Evolutionary conservation across 768 basidiomycete genomes (phyloP), one percentile per base, ranked within the genome.

Genomic region (Tylopilus vinaceipallidus): DNA sequence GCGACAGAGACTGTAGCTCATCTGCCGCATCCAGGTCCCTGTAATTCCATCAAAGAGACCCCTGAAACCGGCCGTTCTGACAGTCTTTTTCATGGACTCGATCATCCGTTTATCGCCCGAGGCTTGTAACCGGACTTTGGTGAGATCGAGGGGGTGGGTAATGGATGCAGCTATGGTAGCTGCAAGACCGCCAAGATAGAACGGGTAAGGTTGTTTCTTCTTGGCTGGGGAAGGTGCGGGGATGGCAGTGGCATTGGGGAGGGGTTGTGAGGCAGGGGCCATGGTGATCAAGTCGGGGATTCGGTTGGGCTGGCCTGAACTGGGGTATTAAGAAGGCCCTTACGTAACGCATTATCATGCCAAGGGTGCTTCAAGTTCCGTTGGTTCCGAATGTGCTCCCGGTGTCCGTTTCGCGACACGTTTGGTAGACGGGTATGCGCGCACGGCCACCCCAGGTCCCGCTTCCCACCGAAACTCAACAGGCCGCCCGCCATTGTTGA

Each of bases 91-190:
- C 6, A 95, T 76, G 53, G 86, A 88, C 64, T 82, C 72, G 64
- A 94, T 72, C 92, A 95, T 94, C 47, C 87, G 80, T 70, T 91
- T 93, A 73, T 95, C 92, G 35, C 91, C 92, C 1, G 90, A 89
- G 5, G 92, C 91, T 68, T 95, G 92, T 51, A 95, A 73, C 47
- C 92, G 81, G 65, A 93, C 90, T 76, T 95, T 95, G 22, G 92
- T 95, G 48, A 95, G 76, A 73, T 93, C 90, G 42, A 93, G 73
- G 24, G 91, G 90, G 66, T 92, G 90, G 2, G 90, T 92, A 50
- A 91, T 83, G 30, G 85, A 88, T n/a, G 90, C 90, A 12, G 90
- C 90, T 50, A 91, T 90, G 35, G 88, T 90, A 10, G 90, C 89
- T 36, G 90, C 90, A 29, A 91, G 68, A 80, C 89, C 90, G 64